Percentiles rank a stretch among this genome's conserved stretches.
Conservation (phyloP, 352 stramenopile genomes). For the Phytophthora palmivora region DNA sequence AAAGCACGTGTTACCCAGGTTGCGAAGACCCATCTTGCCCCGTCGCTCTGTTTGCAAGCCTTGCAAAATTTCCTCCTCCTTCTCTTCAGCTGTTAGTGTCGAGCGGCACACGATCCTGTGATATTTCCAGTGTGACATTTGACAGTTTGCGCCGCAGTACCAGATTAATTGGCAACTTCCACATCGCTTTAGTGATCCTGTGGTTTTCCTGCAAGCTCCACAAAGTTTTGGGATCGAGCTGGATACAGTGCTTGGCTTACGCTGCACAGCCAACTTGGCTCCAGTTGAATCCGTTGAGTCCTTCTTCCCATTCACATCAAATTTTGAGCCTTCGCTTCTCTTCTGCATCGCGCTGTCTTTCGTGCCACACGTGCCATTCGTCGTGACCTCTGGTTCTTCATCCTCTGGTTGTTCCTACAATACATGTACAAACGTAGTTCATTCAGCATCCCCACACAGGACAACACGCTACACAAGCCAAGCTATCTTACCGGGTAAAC, state of each 20-base stretch:
- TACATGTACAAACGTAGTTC: slow-evolving; percentile 5
- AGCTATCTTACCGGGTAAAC: slow-evolving; percentile 64
- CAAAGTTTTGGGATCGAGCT: slow-evolving; percentile 63
- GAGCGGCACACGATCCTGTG: slow-evolving; percentile 69
- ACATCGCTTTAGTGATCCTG: slow-evolving; percentile 68
- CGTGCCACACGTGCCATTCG: slow-evolving; percentile 3
- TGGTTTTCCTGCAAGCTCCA: slow-evolving; percentile 60
- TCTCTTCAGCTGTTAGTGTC: slow-evolving; percentile 44
- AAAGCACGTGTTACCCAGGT: slow-evolving; percentile 85
- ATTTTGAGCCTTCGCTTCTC: slow-evolving; percentile 18
- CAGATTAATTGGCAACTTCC: slow-evolving; percentile 77
- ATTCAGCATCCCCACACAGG: background rate
- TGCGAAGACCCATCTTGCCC: slow-evolving; percentile 81
- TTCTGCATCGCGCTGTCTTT: slow-evolving; percentile 13
- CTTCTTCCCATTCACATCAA: slow-evolving; percentile 25
- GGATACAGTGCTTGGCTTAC: slow-evolving; percentile 35
- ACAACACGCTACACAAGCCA: background rate
- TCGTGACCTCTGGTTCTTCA: slow-evolving; percentile 28
- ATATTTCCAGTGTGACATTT: slow-evolving; percentile 86
- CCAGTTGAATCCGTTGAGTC: slow-evolving; percentile 5
- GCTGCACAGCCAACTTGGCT: slow-evolving; percentile 39
- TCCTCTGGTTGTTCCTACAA: slow-evolving; percentile 50
- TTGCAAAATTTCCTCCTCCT: slow-evolving; percentile 52
- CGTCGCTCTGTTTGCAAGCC: slow-evolving; percentile 57
- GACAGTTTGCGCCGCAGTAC: slow-evolving; percentile 80